Percentiles rank a stretch among this genome's conserved stretches.
These are phyloP conservation scores for Allium sativum DNA, from an alignment of 106 monocot genomes.

Conservation along the genomic window DNA sequence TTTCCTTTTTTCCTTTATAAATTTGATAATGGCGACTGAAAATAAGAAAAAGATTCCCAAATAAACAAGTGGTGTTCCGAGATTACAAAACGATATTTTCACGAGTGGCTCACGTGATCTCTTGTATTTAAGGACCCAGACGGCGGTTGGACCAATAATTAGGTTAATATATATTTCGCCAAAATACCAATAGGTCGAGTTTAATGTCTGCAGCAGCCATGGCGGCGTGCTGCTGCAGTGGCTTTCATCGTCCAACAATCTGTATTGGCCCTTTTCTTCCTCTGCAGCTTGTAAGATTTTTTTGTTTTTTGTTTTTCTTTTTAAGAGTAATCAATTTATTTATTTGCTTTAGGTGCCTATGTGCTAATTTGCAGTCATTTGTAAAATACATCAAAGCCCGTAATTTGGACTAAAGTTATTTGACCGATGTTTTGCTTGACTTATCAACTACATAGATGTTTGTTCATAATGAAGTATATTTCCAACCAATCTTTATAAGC, in stretches of 20 bases:
- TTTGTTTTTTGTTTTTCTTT: no score
- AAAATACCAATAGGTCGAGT: no score
- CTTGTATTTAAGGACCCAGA: no score
- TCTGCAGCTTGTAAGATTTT: slow-evolving; percentile 3
- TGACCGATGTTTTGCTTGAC: neutral
- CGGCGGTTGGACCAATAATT: no score
- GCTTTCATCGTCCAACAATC: neutral
- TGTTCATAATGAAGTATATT: neutral
- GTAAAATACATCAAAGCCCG: neutral
- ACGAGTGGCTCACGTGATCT: slow-evolving; percentile 3
- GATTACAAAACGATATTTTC: no score
- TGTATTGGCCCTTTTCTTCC: slow-evolving; percentile 2
- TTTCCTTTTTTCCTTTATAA: no score
- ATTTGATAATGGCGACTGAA: no score
- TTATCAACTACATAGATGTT: neutral
- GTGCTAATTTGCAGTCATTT: neutral
- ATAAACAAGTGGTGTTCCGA: no score
- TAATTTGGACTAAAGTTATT: neutral
- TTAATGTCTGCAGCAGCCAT: slow-evolving; percentile 4
- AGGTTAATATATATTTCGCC: no score
- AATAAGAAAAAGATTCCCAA: no score
- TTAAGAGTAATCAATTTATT: neutral
- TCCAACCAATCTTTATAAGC: neutral
- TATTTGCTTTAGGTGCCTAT: neutral
- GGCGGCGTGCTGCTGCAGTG: slow-evolving; percentile 4